A percentile compares a stretch with the other conserved stretches of the same genome.
phyloP scores from a whole-genome alignment of 2,329 filamentous ascomycete genomes.

The Trichoderma koningii region DNA sequence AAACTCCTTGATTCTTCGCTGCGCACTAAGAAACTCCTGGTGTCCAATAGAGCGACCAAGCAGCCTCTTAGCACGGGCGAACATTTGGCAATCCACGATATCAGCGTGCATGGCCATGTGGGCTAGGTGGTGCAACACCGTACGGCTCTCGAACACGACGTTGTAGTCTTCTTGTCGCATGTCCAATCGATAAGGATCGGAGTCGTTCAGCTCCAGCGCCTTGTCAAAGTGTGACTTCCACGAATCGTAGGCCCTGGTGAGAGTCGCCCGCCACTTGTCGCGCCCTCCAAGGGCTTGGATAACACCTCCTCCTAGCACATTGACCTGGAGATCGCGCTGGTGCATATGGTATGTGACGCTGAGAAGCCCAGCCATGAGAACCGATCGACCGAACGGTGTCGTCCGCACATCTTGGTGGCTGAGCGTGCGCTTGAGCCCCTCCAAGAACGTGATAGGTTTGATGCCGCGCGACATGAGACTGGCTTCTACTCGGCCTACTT shows the following conservation, averaged over 20 bases:
- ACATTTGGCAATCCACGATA: slow-evolving; percentile 96
- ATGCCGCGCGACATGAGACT: slow-evolving; percentile 78
- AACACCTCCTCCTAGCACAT: slow-evolving; percentile 73
- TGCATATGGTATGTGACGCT: slow-evolving; percentile 98
- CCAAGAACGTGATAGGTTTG: slow-evolving; percentile 83
- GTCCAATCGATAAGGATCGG: slow-evolving; percentile 58
- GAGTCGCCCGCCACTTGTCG: slow-evolving; percentile 84
- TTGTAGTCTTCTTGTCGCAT: slow-evolving; percentile 61
- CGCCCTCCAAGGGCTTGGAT: slow-evolving; percentile 78
- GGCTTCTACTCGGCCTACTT: slow-evolving; percentile 81
- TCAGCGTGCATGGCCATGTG: slow-evolving; percentile 99
- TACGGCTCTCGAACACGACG: slow-evolving; percentile 79
- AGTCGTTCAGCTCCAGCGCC: slow-evolving; percentile 64
- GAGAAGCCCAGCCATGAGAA: slow-evolving; percentile 89
- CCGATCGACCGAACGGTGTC: slow-evolving; percentile 89
- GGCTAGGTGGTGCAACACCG: slow-evolving; percentile 87
- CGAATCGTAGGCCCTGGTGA: slow-evolving; percentile 86
- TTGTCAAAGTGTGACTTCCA: slow-evolving; percentile 94
- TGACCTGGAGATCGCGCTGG: slow-evolving; percentile 90
- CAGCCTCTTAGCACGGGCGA: slow-evolving; percentile 81
- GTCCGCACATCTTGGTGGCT: slow-evolving; percentile 84
- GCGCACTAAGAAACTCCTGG: slow-evolving; percentile 77
- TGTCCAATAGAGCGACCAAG: slow-evolving; percentile 82
- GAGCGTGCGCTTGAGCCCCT: slow-evolving; percentile 85
- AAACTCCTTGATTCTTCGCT: slow-evolving; percentile 78